A percentile compares a stretch with the other conserved stretches of the same genome.
These are phyloP conservation scores for Populus pruinosa DNA, from an alignment of 345 rosid species.

Conservation along the genomic window DNA sequence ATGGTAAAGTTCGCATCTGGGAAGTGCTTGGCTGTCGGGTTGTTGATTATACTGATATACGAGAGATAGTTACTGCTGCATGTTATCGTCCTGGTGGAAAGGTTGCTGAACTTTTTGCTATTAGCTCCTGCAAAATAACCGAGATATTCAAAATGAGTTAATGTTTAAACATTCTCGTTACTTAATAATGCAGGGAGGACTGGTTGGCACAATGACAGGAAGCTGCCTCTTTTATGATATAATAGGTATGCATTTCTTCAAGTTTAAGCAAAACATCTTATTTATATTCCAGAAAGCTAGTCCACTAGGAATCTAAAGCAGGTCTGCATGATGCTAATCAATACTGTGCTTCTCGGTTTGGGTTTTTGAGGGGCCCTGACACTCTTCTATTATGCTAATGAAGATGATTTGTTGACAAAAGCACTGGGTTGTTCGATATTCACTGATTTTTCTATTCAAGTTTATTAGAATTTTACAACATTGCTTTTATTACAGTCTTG, in stretches of 20 bases:
- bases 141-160: not conserved
- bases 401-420: not conserved
- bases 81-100: conserved; percentile 62
- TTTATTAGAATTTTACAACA: not conserved
- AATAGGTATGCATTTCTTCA: conserved; percentile 38
- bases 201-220: conserved; percentile 69
- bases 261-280: conserved; percentile 4
- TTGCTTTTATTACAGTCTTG: not conserved
- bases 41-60: conserved; percentile 56
- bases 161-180: conserved; percentile 11
- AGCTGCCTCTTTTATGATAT: conserved; percentile 57
- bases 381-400: not conserved
- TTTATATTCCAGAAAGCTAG: not conserved
- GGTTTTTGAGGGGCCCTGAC: not conserved
- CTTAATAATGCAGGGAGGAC: conserved; percentile 46
- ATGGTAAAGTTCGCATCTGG: conserved; percentile 79
- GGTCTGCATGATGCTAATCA: not conserved
- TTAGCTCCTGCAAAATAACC: not conserved
- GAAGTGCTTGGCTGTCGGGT: conserved; percentile 48
- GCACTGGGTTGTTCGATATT: not conserved
- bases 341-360: not conserved
- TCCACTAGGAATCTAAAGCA: not conserved
- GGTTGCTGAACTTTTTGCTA: conserved; percentile 30
- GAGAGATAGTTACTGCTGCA: conserved; percentile 72
- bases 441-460: not conserved